These are phyloP conservation scores for Plasmodium sp. DNA, from an alignment of 169 alveolate genomes.

Conservation along the genomic window DNA sequence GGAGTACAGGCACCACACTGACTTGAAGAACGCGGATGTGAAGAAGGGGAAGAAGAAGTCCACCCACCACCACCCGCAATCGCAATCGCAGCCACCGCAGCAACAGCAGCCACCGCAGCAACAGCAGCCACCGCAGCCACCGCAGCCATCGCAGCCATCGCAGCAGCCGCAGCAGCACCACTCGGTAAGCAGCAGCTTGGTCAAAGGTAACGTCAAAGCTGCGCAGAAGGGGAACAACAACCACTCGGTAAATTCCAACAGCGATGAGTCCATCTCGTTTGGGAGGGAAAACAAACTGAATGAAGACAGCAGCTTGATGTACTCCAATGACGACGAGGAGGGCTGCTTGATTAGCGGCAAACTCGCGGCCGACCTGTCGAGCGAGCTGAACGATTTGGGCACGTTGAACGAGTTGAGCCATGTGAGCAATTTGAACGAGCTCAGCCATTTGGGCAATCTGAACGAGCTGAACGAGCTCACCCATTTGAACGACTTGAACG, in stretches of 20 bases:
- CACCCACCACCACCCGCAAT: neutral
- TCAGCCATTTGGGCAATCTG: neutral
- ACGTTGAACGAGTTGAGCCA: neutral
- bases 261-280: slow-evolving; percentile 41
- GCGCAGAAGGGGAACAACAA: neutral
- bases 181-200: neutral
- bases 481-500: neutral
- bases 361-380: neutral
- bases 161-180: neutral
- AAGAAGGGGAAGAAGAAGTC: slow-evolving; percentile 60
- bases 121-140: neutral
- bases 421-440: neutral
- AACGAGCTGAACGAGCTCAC: neutral
- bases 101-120: neutral
- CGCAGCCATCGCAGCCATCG: neutral
- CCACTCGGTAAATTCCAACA: neutral
- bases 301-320: slow-evolving; percentile 11
- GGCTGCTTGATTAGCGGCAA: slow-evolving; percentile 4
- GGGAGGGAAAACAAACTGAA: slow-evolving; percentile 23
- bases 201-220: slow-evolving; percentile 29
- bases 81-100: neutral
- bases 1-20: slow-evolving; percentile 64
- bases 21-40: slow-evolving; percentile 36
- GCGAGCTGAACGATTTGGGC: neutral
- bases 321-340: slow-evolving; percentile 62